Base-by-base conservation (phyloP, 208 protist genomes). In the Zelonia costaricensis region DNA sequence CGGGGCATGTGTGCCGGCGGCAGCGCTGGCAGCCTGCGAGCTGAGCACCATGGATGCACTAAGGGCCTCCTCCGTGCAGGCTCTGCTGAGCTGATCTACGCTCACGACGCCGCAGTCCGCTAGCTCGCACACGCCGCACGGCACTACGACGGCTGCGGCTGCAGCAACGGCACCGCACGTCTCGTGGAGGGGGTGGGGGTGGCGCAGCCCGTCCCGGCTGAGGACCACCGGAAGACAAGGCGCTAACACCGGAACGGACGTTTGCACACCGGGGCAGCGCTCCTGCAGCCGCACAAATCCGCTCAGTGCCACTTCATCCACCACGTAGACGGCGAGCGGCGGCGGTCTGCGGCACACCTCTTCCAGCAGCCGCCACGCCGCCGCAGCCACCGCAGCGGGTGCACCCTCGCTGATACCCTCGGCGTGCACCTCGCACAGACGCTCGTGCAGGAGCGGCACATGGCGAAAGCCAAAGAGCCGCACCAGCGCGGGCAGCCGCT, bases 401-500 rank as follows among this genome's bases (percentile, higher is more conserved):
- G 9, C 18, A 22, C 22, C 16, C 35, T 48, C 27, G 15, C 9
- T 16, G 20, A 10, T 35, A 2, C 31, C 27, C 7, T 23, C 23
- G 13, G 1, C 35, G 1, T 36, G 39, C 20, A 59, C 20, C 7
- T 44, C 33, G 42, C 65, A 72, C 16, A 72, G 42, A 13, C 33
- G 18, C 0, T 27, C 31, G 15, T 65, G 53, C 25, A 82, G 49
- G 33, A 45, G 47, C 0, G 31, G 16, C 9, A 67, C 33, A 28
- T 78, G 58, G 4, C 56, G 70, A 16, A 65, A 63, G n/a, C 79
- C 76, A 49, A 84, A 85, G 1, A 38, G 35, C 48, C 78, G 76
- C 16, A 88, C 59, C 3, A 82, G 53, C 4, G 62, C 45, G 4
- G 85, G 85, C 20, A 64, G 65, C 44, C 72, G 62, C 58, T 86